Conservation (phyloP, 495 filamentous ascomycete genomes). For the Aspergillus sparsus region DNA sequence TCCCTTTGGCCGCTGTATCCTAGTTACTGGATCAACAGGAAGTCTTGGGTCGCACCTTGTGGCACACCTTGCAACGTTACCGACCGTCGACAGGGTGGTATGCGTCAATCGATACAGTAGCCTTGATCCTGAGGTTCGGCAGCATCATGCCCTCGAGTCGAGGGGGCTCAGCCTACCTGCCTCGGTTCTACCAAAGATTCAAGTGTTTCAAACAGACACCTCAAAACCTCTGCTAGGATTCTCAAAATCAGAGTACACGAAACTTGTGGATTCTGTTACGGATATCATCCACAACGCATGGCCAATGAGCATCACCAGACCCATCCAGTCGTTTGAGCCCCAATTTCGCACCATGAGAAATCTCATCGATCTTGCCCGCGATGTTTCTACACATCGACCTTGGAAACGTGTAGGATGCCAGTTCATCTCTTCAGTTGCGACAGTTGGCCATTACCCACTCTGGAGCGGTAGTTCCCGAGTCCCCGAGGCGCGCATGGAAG, state of each 20-base stretch:
- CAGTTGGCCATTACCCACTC: constrained; percentile 37
- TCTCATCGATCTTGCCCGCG: constrained; percentile 43
- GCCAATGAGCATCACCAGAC: constrained; percentile 52
- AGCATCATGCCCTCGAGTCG: not conserved
- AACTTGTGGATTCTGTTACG: constrained; percentile 41
- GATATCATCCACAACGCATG: constrained; percentile 59
- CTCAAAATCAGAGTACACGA: constrained; percentile 32
- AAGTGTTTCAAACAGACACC: not conserved
- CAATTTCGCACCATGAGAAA: constrained; percentile 49
- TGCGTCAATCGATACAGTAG: constrained; percentile 9
- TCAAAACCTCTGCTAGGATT: constrained; percentile 41
- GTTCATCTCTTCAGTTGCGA: constrained; percentile 52
- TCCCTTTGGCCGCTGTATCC: constrained; percentile 15
- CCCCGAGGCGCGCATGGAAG: not conserved
- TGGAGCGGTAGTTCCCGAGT: not conserved
- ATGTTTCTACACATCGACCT: constrained; percentile 11
- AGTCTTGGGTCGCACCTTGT: constrained; percentile 49
- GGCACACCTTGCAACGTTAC: constrained; percentile 16
- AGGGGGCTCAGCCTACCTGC: not conserved
- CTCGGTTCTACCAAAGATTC: not conserved
- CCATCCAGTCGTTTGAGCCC: constrained; percentile 45
- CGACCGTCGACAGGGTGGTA: not conserved
- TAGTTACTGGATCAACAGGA: constrained; percentile 53
- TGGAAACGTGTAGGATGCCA: constrained; percentile 12
- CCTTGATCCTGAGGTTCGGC: not conserved